Base-by-base conservation (phyloP, 345 rosid genomes). In the Balakata baccata region DNA sequence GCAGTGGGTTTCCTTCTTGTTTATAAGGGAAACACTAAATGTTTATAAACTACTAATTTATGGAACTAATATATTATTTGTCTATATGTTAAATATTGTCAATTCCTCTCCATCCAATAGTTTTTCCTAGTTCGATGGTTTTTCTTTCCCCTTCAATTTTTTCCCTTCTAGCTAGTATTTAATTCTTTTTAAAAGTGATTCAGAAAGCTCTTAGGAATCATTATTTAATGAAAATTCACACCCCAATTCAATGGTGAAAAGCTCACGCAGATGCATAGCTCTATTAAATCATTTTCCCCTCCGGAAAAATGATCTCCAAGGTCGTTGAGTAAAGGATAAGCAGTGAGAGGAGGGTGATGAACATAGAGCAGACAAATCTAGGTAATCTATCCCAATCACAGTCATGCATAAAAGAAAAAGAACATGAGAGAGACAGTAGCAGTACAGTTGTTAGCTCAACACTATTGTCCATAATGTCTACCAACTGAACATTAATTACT, bases 401-500 rank as follows among this genome's bases (percentile, higher is more conserved):
- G 4, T 82, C 62, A 57, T 47, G 71, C 64, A 51, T 43, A 29
- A 61, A 16, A 47, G 37, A 14, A 20, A 57, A 22, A 6, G 46
- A 11, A 37, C 65, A 8, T 38, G 76, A 71, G 56, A 57, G 50
- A 66, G 72, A 65, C 1, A 29, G 61, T 20, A 10, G 29, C 11
- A 59, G 65, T 52, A 23, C 6, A 14, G 38, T 54, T 29, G 56
- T 50, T 70, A 20, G 43, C 16, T 22, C 54, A 53, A 43, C 66
- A 49, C 47, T 34, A 69, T 23, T 29, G 43, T 29, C 20, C 7
- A 61, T 58, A 49, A 58, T 53, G 47, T 69, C 73, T 61, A 66
- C 84, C 82, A 63, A 75, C 85, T 66, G 12, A 69, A 49, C 51
- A 72, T 60, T 73, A 63, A 78, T 78, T 75, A 71, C 41, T 38